A percentile compares a stretch with the other conserved stretches of the same genome.
phyloP scores from a whole-genome alignment of 2,329 filamentous ascomycete genomes.

The Emydomyces testavorans region DNA sequence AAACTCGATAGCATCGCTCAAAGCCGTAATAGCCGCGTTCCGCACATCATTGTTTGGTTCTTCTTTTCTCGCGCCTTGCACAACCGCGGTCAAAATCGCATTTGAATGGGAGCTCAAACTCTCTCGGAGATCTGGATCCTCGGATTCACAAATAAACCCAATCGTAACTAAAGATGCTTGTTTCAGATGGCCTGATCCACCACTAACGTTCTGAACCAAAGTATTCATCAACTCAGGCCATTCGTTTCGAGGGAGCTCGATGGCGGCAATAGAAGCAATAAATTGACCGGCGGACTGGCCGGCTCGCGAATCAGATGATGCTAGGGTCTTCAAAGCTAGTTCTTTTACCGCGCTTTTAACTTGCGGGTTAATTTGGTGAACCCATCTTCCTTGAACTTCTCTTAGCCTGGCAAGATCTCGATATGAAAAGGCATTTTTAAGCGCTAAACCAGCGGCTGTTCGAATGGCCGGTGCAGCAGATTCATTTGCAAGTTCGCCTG shows the following conservation, averaged over 20 bases:
- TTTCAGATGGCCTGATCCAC: conserved; percentile 77
- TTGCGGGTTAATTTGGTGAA: conserved; percentile 65
- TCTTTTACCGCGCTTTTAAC: conserved; percentile 83
- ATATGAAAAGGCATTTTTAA: conserved; percentile 96
- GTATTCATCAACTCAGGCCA: conserved; percentile 85
- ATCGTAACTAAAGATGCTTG: conserved; percentile 92
- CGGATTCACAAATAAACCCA: conserved; percentile 94
- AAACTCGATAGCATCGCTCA: conserved; percentile 94
- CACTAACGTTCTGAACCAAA: conserved; percentile 85
- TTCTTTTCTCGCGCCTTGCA: conserved; percentile 94
- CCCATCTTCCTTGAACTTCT: conserved; percentile 88
- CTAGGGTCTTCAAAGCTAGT: conserved; percentile 76
- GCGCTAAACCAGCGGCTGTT: conserved; percentile 84
- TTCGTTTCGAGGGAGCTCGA: conserved; percentile 85
- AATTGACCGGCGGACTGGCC: conserved; percentile 88
- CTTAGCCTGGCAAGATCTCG: conserved; percentile 79
- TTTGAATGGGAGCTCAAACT: conserved; percentile 81
- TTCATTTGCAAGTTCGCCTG: conserved; percentile 89
- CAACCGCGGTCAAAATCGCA: conserved; percentile 92
- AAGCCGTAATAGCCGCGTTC: conserved; percentile 80
- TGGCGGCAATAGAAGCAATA: conserved; percentile 84
- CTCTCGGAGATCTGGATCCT: conserved; percentile 73
- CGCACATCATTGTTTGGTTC: conserved; percentile 86
- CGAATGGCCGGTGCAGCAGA: conserved; percentile 70
- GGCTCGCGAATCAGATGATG: conserved; percentile 66